phyloP scores from a whole-genome alignment of 1,139 yeast species.

The Yamadazyma pseudoaaseri region DNA sequence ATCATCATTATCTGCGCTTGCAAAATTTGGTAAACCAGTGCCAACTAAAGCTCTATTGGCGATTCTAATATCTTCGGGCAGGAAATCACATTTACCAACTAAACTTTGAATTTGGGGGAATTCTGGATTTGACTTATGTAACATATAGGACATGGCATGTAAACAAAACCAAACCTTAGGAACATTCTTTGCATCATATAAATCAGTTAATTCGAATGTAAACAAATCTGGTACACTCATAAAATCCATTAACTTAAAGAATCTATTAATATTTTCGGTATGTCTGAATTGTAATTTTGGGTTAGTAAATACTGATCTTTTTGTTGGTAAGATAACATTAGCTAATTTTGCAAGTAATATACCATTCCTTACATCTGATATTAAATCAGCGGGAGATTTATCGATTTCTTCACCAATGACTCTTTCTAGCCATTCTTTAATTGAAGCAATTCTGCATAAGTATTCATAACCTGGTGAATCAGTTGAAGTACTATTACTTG shows the following conservation, averaged over 20 bases:
- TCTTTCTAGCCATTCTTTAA: slow-evolving; percentile 53
- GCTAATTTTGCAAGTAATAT: slow-evolving; percentile 81
- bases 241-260: slow-evolving; percentile 68
- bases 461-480: slow-evolving; percentile 65
- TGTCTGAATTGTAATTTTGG: slow-evolving; percentile 76
- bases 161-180: slow-evolving; percentile 94
- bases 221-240: slow-evolving; percentile 83
- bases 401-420: slow-evolving; percentile 50
- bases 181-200: slow-evolving; percentile 87
- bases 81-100: slow-evolving; percentile 62
- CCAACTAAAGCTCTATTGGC: slow-evolving; percentile 70
- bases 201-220: slow-evolving; percentile 86
- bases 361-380: slow-evolving; percentile 71
- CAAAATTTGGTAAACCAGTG: slow-evolving; percentile 64
- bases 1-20: slow-evolving; percentile 34
- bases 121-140: slow-evolving; percentile 46
- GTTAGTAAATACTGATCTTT: slow-evolving; percentile 40
- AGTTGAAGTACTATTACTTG: slow-evolving; percentile 27
- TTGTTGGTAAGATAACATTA: slow-evolving; percentile 68
- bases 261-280: slow-evolving; percentile 88
- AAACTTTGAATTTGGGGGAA: slow-evolving; percentile 65
- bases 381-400: slow-evolving; percentile 53
- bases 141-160: slow-evolving; percentile 80
- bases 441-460: slow-evolving; percentile 84
- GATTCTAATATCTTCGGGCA: slow-evolving; percentile 62